Percentiles rank a stretch among this genome's conserved stretches.
Evolutionary conservation across 2,329 filamentous ascomycete species (phyloP).

Genomic region (Colletotrichum sp.): DNA sequence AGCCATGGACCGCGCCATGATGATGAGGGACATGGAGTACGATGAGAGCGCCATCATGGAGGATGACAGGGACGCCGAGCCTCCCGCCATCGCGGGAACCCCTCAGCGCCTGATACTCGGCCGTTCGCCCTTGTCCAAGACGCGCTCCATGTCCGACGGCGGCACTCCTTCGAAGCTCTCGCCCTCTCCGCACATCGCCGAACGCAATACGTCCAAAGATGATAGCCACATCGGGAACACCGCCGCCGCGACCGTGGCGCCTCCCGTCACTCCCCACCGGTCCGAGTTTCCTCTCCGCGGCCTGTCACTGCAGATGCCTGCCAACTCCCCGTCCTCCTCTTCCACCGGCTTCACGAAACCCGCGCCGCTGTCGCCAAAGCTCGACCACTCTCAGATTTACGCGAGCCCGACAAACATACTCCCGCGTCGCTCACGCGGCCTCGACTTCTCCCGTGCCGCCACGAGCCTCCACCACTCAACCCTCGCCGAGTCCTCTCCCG

Average conservation of each 20-base stretch:
- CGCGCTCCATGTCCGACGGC: constrained; percentile 71
- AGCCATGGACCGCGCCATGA: constrained; percentile 14
- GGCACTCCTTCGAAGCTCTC: constrained; percentile 61
- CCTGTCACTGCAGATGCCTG: constrained; percentile 74
- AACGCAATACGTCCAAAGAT: constrained; percentile 68
- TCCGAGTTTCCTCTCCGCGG: constrained; percentile 67
- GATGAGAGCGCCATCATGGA: constrained; percentile 41
- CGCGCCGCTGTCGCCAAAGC: constrained; percentile 81
- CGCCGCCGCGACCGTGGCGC: constrained; percentile 20
- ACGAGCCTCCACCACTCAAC: constrained; percentile 96
- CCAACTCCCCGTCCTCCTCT: constrained; percentile 41
- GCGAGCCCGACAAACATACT: constrained; percentile 87
- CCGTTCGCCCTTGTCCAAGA: constrained; percentile 54
- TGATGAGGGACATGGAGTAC: constrained; percentile 25
- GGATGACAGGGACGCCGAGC: constrained; percentile 22
- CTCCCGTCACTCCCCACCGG: constrained; percentile 76
- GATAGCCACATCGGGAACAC: constrained; percentile 61
- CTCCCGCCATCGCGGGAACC: background rate
- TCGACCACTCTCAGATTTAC: constrained; percentile 85
- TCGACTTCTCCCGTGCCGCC: constrained; percentile 92
- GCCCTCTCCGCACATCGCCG: constrained; percentile 62
- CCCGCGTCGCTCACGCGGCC: constrained; percentile 84
- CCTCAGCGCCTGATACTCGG: constrained; percentile 12
- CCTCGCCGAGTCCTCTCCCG: constrained; percentile 86
- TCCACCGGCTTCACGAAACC: constrained; percentile 51